Conservation (phyloP, 2,329 filamentous ascomycete species). For the Pyrenochaeta sp. region DNA sequence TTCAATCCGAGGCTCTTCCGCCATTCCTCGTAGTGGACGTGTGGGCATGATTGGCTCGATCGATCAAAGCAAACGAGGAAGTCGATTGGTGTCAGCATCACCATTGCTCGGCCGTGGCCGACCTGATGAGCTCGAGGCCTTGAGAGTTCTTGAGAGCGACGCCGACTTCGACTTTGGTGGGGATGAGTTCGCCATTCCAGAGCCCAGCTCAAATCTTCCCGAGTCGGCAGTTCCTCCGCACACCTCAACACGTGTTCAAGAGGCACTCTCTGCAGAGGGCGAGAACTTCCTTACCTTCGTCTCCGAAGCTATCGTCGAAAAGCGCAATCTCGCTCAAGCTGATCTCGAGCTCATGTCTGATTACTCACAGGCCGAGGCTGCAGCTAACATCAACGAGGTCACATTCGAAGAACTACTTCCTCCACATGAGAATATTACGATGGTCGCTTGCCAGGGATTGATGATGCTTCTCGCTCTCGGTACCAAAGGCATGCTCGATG, state of each 20-base stretch:
- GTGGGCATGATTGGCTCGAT: conserved; percentile 51
- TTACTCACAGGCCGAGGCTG: conserved; percentile 38
- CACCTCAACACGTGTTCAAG: conserved; percentile 54
- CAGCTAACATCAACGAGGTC: conserved; percentile 53
- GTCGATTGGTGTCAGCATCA: conserved; percentile 66
- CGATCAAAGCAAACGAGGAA: conserved; percentile 50
- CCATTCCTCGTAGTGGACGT: conserved; percentile 50
- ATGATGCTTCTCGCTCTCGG: conserved; percentile 50
- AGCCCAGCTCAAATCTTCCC: conserved; percentile 29
- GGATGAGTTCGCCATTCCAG: conserved; percentile 25
- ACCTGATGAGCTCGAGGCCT: conserved; percentile 32
- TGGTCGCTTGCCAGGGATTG: conserved; percentile 68
- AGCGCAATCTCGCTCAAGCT: conserved; percentile 26
- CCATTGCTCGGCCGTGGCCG: conserved; percentile 65
- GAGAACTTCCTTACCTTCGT: conserved; percentile 71
- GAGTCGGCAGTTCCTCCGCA: conserved; percentile 10
- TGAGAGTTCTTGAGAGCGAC: conserved; percentile 42
- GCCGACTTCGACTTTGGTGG: conserved; percentile 32
- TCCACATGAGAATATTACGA: conserved; percentile 61
- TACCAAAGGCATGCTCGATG: conserved; percentile 69
- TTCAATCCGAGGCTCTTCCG: conserved; percentile 62
- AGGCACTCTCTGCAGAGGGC: conserved; percentile 66
- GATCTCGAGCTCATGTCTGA: conserved; percentile 22
- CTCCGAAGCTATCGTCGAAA: conserved; percentile 54
- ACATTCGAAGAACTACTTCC: conserved; percentile 75